Evolutionary conservation across 2,329 filamentous ascomycete genomes (phyloP), one percentile per base, ranked within the genome.

Genomic region (Hypoxylon sp.): DNA sequence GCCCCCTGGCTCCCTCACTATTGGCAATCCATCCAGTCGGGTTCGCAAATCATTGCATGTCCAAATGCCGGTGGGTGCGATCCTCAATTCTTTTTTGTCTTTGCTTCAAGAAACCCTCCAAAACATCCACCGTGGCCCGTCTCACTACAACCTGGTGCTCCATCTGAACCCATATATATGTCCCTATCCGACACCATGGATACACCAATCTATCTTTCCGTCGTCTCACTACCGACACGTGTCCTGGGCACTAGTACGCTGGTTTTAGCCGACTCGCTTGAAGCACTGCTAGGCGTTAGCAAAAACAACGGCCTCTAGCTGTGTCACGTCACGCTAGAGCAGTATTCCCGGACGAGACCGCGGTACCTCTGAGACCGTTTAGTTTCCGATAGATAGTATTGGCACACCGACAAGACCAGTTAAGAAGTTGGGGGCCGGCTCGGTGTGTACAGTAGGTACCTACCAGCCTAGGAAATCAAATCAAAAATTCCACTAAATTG

Each of bases 1-100:
- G 57, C 50, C 63, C 69, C 66, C 57, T 67, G 69, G 69, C 66
- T 69, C 66, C 10, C 42, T 67, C 57, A 58, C 63, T 49, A 71
- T 68, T 71, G 63, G 69, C 54, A 64, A 64, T 33, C 69, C 69
- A 46, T 60, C 35, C 60, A 33, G 51, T 65, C 66, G 69, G 69
- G 69, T 63, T 44, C 66, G 66, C 61, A 67, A 66, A 69, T 67
- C 50, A 66, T 54, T 63, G 54, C 53, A 42, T 53, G 42, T 27
- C 25, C 42, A 56, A 35, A 33, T 54, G 31, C 25, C 55, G 31
- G 62, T 55, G 55, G 50, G 42, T 49, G 35, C 25, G 27, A 27
- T 54, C 48, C 40, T 56, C 49, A 44, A 31, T 55, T 58, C 61
- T 58, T 53, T 59, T 49, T 51, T 30, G n/a, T 46, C 11, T 20